These are phyloP conservation scores for Trametes cubensis DNA, from an alignment of 768 basidiomycete genomes.

Conservation along the genomic window DNA sequence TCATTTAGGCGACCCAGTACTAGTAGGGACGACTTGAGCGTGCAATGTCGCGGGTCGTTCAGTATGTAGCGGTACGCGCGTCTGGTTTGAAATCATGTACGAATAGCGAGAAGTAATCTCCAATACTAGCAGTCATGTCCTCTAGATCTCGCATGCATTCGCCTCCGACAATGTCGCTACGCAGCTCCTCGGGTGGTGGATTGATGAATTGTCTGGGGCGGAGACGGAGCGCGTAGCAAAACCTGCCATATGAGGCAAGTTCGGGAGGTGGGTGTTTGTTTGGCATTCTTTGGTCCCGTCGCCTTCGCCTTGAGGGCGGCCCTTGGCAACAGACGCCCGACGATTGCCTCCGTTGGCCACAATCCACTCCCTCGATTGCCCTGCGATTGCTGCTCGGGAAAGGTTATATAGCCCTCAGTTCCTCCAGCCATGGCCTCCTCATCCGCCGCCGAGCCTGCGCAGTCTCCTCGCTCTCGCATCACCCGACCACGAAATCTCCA, in stretches of 20 bases:
- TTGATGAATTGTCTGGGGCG: too few species aligned
- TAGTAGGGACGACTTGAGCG: not conserved
- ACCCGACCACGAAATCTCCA: not conserved
- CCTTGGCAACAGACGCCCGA: not conserved
- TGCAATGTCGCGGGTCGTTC: not conserved
- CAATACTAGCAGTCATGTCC: too few species aligned
- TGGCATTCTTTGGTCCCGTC: conserved; percentile 10
- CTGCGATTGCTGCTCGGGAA: not conserved
- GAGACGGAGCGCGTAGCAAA: not conserved
- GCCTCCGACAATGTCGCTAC: too few species aligned
- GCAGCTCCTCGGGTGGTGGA: too few species aligned
- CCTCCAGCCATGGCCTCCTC: not conserved
- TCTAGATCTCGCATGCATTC: too few species aligned
- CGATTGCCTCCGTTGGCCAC: not conserved
- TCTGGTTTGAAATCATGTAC: not conserved
- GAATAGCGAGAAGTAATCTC: not conserved
- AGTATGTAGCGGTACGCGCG: not conserved
- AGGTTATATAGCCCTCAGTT: not conserved
- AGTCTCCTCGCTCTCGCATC: conserved; percentile 9
- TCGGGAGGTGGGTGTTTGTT: conserved; percentile 7
- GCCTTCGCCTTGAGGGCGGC: not conserved
- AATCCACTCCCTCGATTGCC: conserved; percentile 5
- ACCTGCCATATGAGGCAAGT: not conserved
- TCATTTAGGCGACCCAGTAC: not conserved
- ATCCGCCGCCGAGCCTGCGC: not conserved